Base-by-base conservation (phyloP, 257 asterid genomes). In the Solanum appendiculatum region DNA sequence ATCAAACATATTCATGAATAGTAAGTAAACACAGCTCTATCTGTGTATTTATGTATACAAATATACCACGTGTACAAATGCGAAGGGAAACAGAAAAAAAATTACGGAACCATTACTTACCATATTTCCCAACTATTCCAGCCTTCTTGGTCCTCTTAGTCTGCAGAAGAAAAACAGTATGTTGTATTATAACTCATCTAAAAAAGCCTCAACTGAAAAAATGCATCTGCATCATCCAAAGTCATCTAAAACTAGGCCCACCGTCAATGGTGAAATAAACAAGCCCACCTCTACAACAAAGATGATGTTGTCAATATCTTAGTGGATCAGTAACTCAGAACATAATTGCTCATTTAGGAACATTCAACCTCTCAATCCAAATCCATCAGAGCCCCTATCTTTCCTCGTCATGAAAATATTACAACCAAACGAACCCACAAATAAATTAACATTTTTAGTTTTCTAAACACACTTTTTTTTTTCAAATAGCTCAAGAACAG, bases 81-180 rank as follows among this genome's bases (percentile, higher is more conserved):
- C 16, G 15, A 29, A 85, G 36, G 3, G 44, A n/a, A n/a, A n/a
- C 14, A 21, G 5, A 33, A 68, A 42, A n/a, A 21, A 21, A 5
- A 0, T 16, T 1, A 18, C 4, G 16, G n/a, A 85, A 70, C 46
- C 42, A 42, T 21, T 10, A 46, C 72, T 48, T 4, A 86, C 84
- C 87, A 86, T 86, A 86, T 70, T 86, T 86, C 10, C 87, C 87
- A 16, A 86, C 87, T 5, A 86, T 86, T 21, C 87, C 87, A 33
- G 87, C 87, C 83, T 86, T 86, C 84, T 86, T 86, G 42, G 87
- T 86, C 84, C 87, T 70, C 84, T 86, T 86, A 86, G 87, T 72
- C 87, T 86, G 84, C 87, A 48, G 54, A 6, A 48, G 69, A 66
- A 33, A 20, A 25, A 8, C 1, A 48, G 6, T 21, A 39, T 44